Percentiles rank a stretch among this genome's conserved stretches.
Evolutionary conservation across 768 basidiomycete species (phyloP).

Genomic region (Leccinellum albellum): DNA sequence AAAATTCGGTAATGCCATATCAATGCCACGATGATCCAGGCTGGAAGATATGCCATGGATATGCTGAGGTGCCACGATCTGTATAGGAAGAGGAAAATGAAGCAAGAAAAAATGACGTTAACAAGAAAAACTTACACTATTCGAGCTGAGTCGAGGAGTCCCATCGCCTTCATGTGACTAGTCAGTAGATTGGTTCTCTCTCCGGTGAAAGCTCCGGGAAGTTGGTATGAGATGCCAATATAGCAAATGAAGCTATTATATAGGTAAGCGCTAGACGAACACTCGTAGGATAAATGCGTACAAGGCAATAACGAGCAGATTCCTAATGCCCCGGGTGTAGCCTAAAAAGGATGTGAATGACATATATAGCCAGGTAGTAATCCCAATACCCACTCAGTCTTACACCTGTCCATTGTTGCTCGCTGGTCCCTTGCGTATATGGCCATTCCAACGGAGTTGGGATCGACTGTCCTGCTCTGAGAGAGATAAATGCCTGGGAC

Average conservation of each 20-base stretch:
- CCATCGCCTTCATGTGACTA: conserved; percentile 77
- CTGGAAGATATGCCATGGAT: conserved; percentile 67
- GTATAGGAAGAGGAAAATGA: not conserved
- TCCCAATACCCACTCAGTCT: conserved; percentile 48
- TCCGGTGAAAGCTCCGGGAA: conserved; percentile 63
- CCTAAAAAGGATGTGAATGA: conserved; percentile 34
- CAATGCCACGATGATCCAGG: conserved; percentile 66
- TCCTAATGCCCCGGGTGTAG: conserved; percentile 59
- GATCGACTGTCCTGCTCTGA: conserved; percentile 53
- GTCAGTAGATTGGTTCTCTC: conserved; percentile 67
- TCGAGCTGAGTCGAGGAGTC: conserved; percentile 65
- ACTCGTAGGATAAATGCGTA: conserved; percentile 29
- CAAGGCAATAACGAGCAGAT: conserved; percentile 65
- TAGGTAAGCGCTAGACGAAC: not conserved
- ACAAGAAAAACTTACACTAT: conserved; percentile 41
- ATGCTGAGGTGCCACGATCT: conserved; percentile 66
- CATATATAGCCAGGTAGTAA: not conserved
- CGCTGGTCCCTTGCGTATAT: conserved; percentile 63
- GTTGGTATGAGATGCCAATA: conserved; percentile 73
- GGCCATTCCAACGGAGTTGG: conserved; percentile 71
- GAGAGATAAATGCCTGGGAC: conserved; percentile 63
- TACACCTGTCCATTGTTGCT: conserved; percentile 50
- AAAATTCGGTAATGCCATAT: conserved; percentile 71
- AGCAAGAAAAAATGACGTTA: not conserved
- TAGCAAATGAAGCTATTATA: conserved; percentile 58